Evolutionary conservation across 2,329 filamentous ascomycete species (phyloP), one percentile per base, ranked within the genome.

Genomic region (Clarireedia paspali): DNA sequence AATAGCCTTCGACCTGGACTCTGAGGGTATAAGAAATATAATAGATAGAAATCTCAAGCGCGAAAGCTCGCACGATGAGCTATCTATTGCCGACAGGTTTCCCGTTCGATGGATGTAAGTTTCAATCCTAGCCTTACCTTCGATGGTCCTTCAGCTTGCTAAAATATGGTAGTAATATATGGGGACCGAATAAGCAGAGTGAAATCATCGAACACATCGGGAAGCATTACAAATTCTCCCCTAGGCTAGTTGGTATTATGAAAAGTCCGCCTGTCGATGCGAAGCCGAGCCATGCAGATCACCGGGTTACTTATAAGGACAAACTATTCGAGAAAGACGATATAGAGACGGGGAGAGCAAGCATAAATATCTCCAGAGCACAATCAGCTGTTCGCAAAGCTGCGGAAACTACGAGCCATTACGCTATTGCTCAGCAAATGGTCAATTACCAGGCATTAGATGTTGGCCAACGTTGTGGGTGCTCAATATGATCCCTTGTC

Each of bases 391-490:
- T 24, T 24, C 38, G 26, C 38, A 26, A 17, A 23, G 4, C 15
- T 10, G 10, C 36, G 15, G 54, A 45, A 56, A 47, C 49, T 14
- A 56, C 61, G 44, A 73, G 57, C 62, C 71, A 59, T 63, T 77
- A 59, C 72, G 72, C 58, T 50, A 81, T 89, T 44, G 80, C 86
- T 5, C 78, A 87, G 59, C 79, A 85, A 54, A 84, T 88, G n/a
- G 86, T 86, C 75, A 87, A 89, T 67, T 91, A 87, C 68, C 85
- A 83, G 14, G 86, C 85, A 0, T 79, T 88, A 14, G 87, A 91
- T 63, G 80, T 85, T 68, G 87, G 85, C 0, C 72, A 76, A 15
- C 77, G 75, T 67, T 88, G 85, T 83, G 72, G 64, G 75, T 67
- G 36, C 14, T 15, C 49, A 27, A 6, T 15, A 6, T 20, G 23